phyloP scores from a whole-genome alignment of 768 basidiomycete genomes.

The Mycena amicta region DNA sequence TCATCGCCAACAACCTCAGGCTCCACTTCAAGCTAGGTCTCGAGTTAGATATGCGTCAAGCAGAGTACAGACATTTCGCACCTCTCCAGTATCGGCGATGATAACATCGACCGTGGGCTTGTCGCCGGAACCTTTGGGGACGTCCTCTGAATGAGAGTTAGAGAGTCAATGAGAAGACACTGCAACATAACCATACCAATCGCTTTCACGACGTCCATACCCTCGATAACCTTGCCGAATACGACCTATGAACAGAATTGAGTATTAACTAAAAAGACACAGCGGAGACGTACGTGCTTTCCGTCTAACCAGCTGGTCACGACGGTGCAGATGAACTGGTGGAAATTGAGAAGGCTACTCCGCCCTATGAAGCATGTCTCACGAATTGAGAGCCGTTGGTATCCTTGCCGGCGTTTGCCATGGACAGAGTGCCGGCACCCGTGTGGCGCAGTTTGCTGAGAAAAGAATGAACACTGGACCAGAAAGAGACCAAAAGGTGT shows the following conservation, averaged over 20 bases:
- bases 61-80: conserved; percentile 32
- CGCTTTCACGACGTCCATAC: conserved; percentile 79
- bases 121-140: conserved; percentile 69
- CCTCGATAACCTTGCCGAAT: conserved; percentile 89
- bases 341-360: conserved; percentile 8
- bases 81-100: conserved; percentile 89
- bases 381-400: conserved; percentile 96
- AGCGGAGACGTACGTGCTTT: conserved; percentile 78
- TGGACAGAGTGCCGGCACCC: conserved; percentile 82
- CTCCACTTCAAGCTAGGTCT: conserved; percentile 53
- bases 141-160: conserved; percentile 58
- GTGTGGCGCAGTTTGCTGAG: conserved; percentile 93
- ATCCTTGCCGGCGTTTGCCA: conserved; percentile 93
- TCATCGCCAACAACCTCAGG: conserved; percentile 56
- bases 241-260: too few relatives aligned
- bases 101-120: conserved; percentile 75
- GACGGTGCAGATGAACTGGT: conserved; percentile 90
- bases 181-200: conserved; percentile 59
- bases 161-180: neutral
- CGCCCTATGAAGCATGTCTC: conserved; percentile 26
- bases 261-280: too few relatives aligned
- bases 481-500: neutral
- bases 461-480: conserved; percentile 3
- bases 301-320: conserved; percentile 89
- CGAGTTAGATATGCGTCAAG: conserved; percentile 1